These are phyloP conservation scores for Moricandia arvensis DNA, from an alignment of 345 rosid genomes.

Conservation along the genomic window DNA sequence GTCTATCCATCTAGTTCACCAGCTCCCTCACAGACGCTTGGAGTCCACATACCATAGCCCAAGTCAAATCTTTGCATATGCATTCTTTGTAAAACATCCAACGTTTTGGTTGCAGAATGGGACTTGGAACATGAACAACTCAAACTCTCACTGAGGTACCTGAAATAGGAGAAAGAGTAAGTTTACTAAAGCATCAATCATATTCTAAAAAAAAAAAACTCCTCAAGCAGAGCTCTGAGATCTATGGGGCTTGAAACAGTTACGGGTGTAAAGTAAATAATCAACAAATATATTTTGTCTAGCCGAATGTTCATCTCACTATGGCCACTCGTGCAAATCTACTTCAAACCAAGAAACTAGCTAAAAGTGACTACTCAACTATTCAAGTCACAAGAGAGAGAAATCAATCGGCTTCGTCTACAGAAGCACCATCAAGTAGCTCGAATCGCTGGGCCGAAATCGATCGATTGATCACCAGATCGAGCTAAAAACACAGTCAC, in stretches of 20 bases:
- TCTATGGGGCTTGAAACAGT: too few species aligned
- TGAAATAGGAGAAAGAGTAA: conserved; percentile 24
- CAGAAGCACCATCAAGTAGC: neutral
- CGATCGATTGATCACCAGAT: neutral
- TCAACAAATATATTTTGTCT: neutral
- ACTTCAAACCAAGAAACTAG: conserved; percentile 14
- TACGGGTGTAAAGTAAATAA: too few species aligned
- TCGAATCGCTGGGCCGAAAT: neutral
- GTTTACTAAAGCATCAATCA: conserved; percentile 10
- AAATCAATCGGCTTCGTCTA: neutral
- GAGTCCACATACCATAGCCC: conserved; percentile 13
- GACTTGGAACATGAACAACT: neutral
- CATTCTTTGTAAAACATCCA: conserved; percentile 5
- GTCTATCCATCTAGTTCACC: conserved; percentile 27
- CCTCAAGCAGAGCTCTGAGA: neutral
- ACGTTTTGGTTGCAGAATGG: conserved; percentile 8
- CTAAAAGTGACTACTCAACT: neutral
- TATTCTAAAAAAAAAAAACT: neutral
- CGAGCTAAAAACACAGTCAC: neutral
- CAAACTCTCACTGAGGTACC: conserved; percentile 27
- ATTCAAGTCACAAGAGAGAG: neutral
- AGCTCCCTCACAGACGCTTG: conserved; percentile 7
- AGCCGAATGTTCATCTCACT: too few species aligned
- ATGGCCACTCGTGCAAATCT: neutral
- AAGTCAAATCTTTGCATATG: conserved; percentile 22